Evolutionary conservation across 2,329 filamentous ascomycete species (phyloP), one percentile per base, ranked within the genome.

Genomic region (Ophiostoma himal-ulmi): DNA sequence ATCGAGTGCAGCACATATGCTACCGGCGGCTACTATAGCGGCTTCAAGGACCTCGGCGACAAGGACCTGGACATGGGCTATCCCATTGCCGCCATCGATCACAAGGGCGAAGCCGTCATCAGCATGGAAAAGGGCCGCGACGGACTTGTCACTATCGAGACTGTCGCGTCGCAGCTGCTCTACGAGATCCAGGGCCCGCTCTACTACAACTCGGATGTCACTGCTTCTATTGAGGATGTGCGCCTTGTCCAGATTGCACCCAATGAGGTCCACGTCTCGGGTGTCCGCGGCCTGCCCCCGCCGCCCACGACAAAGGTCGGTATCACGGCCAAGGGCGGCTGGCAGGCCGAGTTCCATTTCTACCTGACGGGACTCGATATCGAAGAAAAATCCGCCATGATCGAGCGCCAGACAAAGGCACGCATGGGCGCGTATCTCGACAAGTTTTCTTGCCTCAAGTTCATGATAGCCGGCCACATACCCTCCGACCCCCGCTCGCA

Each of bases 31-130:
- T 83, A 84, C 69, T 84, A 83, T 71, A 77, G 81, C 0, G 83
- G 81, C 0, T 82, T 82, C 72, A 80, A 81, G 71, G 78, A 82
- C 34, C 80, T 81, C 68, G 72, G 78, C 0, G 80, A 83, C 4
- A 75, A 77, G 0, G 76, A 83, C 37, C 75, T 82, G 48, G 81
- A 82, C 62, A 78, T 83, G 0, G 79, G 79, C 0, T 84, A 84
- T 70, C 82, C 82, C 0, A 83, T 86, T 71, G 83, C 81, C 0
- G 83, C 86, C 68, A 79, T 87, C 7, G 79, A 78, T 20, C 76
- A 73, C 1, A 81, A 82, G 73, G 83, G 84, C 0, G 72, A 73
- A 65, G 69, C 68, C 64, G 72, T 74, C 44, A 75, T 78, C 37
- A 74, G 73, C 41, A 78, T 77, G 71, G 75, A 77, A 69, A 67